Evolutionary conservation across 225 moss, liverwort and hornwort genomes (phyloP), one percentile per base, ranked within the genome.

Genomic region (Straminergon stramineum): DNA sequence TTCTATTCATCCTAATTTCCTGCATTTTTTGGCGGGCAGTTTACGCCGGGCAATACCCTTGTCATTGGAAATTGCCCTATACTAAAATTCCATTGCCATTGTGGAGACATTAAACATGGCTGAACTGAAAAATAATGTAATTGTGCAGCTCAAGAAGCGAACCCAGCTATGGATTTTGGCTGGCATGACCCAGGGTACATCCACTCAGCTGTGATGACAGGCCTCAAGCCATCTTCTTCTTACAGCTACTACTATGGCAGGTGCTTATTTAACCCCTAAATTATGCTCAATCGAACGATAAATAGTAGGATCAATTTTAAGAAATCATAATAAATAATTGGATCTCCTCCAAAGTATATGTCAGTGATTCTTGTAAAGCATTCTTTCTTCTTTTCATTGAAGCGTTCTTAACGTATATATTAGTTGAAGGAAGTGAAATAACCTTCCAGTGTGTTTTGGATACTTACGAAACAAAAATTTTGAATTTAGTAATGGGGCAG

Each of bases 161-260:
- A 89, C 57, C 95, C 95, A 17, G 96, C 96, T 2, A 52, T 21
- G 12, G 95, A 93, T 87, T 95, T 96, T 27, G 96, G 96, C 8
- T 96, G 95, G 95, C 96, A 96, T 79, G 94, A 96, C 73, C 96
- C 96, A 2, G 96, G 96, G 7, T 94, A 78, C 88, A 96, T 96
- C 48, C 96, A 96, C 90, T 92, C 93, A 17, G 91, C 93, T 13
- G 85, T 96, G 39, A 88, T 96, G 93, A 94, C 93, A n/a, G 90
- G 90, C 85, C 94, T 96, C 71, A 62, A 66, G 6, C 92, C 96
- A 14, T 91, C 92, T 24, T 89, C 94, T 28, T 48, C 88, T 48
- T 96, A 94, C 85, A 93, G 81, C 74, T 96, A 96, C 84, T 71
- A 35, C 71, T 95, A 86, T 19, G 96, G 96, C 91, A 88, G 96